Evolutionary conservation across 208 protist species (phyloP).

Genomic region (Acanthamoeba culbertsoni): DNA sequence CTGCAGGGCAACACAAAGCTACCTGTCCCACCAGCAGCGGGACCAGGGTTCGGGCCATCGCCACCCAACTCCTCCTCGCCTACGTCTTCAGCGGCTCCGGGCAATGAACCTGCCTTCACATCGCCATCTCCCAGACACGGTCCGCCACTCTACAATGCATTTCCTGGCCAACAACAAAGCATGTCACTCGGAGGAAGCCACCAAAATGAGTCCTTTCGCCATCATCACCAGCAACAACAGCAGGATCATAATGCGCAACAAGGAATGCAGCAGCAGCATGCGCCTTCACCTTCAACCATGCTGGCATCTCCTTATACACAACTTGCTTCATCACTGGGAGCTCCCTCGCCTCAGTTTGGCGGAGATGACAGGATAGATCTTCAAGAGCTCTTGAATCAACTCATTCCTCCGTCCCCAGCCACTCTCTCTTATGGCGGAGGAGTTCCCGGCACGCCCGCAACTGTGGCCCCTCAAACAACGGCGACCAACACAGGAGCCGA

Average conservation of each 20-base stretch:
- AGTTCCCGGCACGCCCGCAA: neutral
- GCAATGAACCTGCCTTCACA: no score
- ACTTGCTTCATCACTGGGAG: neutral
- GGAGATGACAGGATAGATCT: neutral
- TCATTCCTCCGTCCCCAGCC: neutral
- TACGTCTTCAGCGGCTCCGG: neutral
- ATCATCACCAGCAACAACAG: neutral
- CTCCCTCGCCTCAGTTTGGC: neutral
- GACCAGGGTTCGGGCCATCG: neutral
- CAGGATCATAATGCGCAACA: no score
- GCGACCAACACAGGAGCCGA: neutral
- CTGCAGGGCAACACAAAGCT: neutral
- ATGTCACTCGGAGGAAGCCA: no score
- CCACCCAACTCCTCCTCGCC: neutral
- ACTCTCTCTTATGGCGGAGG: neutral
- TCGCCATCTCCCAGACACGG: neutral
- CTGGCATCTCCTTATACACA: neutral
- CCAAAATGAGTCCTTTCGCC: neutral
- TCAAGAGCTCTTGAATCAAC: neutral
- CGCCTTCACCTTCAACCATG: neutral
- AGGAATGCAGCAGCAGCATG: neutral
- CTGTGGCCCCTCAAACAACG: neutral
- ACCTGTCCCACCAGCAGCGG: neutral
- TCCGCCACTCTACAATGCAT: neutral
- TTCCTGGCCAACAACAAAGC: no score